Evolutionary conservation across 345 rosid species (phyloP).

Genomic region (Pseudoturritis turrita): DNA sequence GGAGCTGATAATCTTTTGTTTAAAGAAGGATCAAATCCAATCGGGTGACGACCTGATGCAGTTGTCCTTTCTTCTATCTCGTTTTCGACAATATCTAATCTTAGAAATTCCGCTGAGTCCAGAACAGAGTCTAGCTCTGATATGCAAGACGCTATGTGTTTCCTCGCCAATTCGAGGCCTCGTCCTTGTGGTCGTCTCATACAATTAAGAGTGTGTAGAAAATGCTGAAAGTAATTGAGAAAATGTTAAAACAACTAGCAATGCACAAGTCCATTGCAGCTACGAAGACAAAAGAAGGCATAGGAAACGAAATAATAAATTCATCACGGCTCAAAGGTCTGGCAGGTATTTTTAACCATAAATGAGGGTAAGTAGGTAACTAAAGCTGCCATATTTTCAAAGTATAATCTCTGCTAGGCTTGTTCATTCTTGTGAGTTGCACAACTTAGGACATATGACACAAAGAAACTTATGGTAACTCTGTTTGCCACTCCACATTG

Average conservation of each 20-base stretch:
- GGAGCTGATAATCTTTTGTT: conserved; percentile 89
- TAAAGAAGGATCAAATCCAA: conserved; percentile 91
- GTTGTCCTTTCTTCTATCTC: conserved; percentile 68
- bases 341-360: neutral
- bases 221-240: conserved; percentile 61
- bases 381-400: neutral
- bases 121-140: conserved; percentile 69
- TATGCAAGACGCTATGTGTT: conserved; percentile 74
- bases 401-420: neutral
- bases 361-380: neutral
- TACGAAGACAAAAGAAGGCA: neutral
- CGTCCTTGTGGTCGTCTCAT: conserved; percentile 96
- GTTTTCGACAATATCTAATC: conserved; percentile 32
- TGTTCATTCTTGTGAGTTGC: neutral
- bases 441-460: neutral
- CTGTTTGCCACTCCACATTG: neutral
- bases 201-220: conserved; percentile 72
- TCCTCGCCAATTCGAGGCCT: conserved; percentile 88
- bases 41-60: conserved; percentile 69
- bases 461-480: neutral
- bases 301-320: neutral
- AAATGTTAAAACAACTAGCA: conserved; percentile 17
- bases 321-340: neutral
- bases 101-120: conserved; percentile 49
- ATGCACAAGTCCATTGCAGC: neutral